Percentiles rank a stretch among this genome's conserved stretches.
These are phyloP conservation scores for Mortierella sp. DNA, from an alignment of 371 early-diverging fungal species.

Conservation along the genomic window DNA sequence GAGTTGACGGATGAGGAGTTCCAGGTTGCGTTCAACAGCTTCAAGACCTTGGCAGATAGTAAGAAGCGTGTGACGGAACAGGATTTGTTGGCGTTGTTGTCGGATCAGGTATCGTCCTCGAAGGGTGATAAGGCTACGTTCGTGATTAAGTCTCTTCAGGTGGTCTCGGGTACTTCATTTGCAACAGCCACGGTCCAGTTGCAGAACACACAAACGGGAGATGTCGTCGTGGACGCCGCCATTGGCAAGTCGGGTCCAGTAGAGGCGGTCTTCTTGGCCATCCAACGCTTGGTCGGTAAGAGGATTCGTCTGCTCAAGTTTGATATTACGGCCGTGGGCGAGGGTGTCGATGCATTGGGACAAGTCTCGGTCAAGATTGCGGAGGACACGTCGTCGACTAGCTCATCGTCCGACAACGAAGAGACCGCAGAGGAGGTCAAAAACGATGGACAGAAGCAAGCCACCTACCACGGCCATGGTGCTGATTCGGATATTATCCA, in stretches of 20 bases:
- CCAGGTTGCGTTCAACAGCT: conserved; percentile 84
- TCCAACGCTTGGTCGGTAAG: conserved; percentile 81
- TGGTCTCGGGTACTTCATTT: conserved; percentile 77
- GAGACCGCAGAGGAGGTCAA: conserved; percentile 6
- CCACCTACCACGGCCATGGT: conserved; percentile 75
- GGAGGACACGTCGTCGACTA: conserved; percentile 27
- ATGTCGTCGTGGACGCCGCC: conserved; percentile 76
- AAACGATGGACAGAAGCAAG: conserved; percentile 39
- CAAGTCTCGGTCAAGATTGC: conserved; percentile 84
- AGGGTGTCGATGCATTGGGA: conserved; percentile 88
- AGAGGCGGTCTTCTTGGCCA: conserved; percentile 85
- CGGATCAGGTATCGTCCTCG: conserved; percentile 68
- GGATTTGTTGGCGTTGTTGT: conserved; percentile 87
- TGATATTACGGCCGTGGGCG: conserved; percentile 88
- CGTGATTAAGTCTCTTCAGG: conserved; percentile 75
- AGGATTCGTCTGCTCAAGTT: conserved; percentile 75
- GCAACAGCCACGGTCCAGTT: conserved; percentile 85
- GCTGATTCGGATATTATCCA: conserved; percentile 86
- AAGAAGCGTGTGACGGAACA: conserved; percentile 93
- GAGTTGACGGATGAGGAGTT: conserved; percentile 73
- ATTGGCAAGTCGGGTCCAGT: conserved; percentile 84
- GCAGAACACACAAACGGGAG: conserved; percentile 57
- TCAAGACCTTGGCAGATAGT: conserved; percentile 91
- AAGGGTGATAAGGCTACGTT: conserved; percentile 56
- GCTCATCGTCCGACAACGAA: conserved; percentile 17